phyloP scores from a whole-genome alignment of 768 basidiomycete species.

The Lentinula lateritia region DNA sequence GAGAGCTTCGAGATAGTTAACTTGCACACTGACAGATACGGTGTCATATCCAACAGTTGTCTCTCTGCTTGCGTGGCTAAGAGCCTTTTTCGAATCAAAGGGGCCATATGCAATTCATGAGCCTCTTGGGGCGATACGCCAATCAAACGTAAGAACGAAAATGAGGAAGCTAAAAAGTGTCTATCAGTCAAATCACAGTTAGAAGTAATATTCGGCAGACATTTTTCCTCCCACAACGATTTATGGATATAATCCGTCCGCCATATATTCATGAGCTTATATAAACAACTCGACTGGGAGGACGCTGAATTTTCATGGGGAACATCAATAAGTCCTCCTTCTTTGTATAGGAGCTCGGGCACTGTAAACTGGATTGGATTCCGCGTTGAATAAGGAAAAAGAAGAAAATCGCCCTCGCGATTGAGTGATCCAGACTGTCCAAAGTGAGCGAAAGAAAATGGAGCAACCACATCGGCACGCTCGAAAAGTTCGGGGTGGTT shows the following conservation, averaged over 20 bases:
- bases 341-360: slow-evolving; percentile 72
- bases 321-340: slow-evolving; percentile 66
- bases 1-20: not conserved
- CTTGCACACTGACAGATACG: slow-evolving; percentile 20
- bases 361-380: slow-evolving; percentile 80
- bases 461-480: slow-evolving; percentile 90
- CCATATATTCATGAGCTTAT: slow-evolving; percentile 88
- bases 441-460: slow-evolving; percentile 84
- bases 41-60: slow-evolving; percentile 30
- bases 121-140: slow-evolving; percentile 59
- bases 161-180: slow-evolving; percentile 44
- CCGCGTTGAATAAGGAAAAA: slow-evolving; percentile 78
- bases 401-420: slow-evolving; percentile 83
- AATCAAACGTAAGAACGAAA: slow-evolving; percentile 75
- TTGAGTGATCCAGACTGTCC: slow-evolving; percentile 76
- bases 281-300: slow-evolving; percentile 49
- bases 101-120: slow-evolving; percentile 53
- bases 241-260: slow-evolving; percentile 70
- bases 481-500: slow-evolving; percentile 99
- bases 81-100: slow-evolving; percentile 55
- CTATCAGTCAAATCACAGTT: not conserved
- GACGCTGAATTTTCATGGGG: slow-evolving; percentile 49
- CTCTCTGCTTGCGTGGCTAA: slow-evolving; percentile 40
- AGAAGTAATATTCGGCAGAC: not conserved
- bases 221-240: slow-evolving; percentile 55